Conservation (phyloP, 208 protist genomes). For the Wallacemonas sp. region DNA sequence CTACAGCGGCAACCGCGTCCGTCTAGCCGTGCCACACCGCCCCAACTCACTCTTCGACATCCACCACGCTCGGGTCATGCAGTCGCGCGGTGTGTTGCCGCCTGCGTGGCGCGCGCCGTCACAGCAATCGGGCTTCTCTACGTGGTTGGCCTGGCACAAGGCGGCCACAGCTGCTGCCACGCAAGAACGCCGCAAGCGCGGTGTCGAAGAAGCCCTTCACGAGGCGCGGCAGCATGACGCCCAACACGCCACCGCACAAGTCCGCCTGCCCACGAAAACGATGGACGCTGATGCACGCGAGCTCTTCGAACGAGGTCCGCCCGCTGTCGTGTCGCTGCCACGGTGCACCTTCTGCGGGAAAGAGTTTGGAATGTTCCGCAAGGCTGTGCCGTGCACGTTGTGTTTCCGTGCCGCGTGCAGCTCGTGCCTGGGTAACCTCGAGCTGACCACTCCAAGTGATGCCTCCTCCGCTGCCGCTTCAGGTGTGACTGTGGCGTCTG, state of each 20-base stretch:
- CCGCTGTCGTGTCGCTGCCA: background rate
- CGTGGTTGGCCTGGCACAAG: conserved; percentile 27
- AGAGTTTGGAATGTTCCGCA: conserved; percentile 75
- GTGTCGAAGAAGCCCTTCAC: background rate
- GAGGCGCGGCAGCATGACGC: background rate
- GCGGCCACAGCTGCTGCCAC: background rate
- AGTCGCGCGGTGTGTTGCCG: conserved; percentile 12
- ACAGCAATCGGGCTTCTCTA: conserved; percentile 6
- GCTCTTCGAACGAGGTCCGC: background rate
- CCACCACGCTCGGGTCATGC: conserved; percentile 24
- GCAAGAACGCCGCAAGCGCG: conserved; percentile 6
- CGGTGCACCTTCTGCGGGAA: conserved; percentile 63
- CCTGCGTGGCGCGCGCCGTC: conserved; percentile 3
- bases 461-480: background rate
- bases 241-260: background rate
- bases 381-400: conserved; percentile 48
- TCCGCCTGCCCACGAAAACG: background rate
- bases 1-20: conserved; percentile 60
- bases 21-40: conserved; percentile 55
- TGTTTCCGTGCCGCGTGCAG: conserved; percentile 61
- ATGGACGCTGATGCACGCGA: background rate
- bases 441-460: conserved; percentile 18
- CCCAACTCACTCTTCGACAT: conserved; percentile 50
- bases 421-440: conserved; percentile 58
- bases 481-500: background rate